phyloP scores from a whole-genome alignment of 768 basidiomycete species.

The Tylopilus plumbeoviolaceoides region DNA sequence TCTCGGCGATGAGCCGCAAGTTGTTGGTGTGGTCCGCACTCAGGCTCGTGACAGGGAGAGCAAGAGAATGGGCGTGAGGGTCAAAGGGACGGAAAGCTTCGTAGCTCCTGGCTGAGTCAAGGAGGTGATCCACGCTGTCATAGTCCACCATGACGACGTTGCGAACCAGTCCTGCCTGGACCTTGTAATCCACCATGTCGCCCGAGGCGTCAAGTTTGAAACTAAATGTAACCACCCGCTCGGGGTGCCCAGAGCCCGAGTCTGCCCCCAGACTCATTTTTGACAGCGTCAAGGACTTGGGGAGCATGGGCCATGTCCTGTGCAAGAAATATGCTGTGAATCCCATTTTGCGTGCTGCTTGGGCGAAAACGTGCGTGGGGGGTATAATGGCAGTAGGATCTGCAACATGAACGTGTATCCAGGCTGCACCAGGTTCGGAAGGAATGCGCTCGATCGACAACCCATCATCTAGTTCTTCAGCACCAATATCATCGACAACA shows the following conservation, averaged over 20 bases:
- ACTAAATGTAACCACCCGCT: constrained; percentile 78
- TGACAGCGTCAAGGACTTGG: constrained; percentile 47
- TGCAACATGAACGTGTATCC: constrained; percentile 92
- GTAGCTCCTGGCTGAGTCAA: constrained; percentile 29
- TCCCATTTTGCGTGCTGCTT: constrained; percentile 48
- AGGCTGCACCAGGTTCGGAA: constrained; percentile 53
- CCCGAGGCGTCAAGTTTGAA: constrained; percentile 58
- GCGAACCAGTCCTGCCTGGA: constrained; percentile 69
- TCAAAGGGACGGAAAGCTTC: constrained; percentile 23
- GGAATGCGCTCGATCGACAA: constrained; percentile 74
- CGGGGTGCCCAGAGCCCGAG: constrained; percentile 31
- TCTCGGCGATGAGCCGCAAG: constrained; percentile 30
- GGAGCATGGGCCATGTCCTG: constrained; percentile 69
- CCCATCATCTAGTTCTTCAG: constrained; percentile 92
- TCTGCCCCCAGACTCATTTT: constrained; percentile 46
- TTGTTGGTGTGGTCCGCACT: constrained; percentile 21
- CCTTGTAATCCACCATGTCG: constrained; percentile 61
- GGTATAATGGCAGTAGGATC: constrained; percentile 83
- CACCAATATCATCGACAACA: constrained; percentile 76
- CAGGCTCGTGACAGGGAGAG: constrained; percentile 5
- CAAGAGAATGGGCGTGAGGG: background rate
- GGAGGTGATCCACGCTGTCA: constrained; percentile 52
- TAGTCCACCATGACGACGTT: constrained; percentile 68
- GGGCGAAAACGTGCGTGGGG: constrained; percentile 59
- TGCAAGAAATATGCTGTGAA: constrained; percentile 64